A percentile compares a stretch with the other conserved stretches of the same genome.
Conservation (phyloP, 306 rosid genomes). For the Trichosanthes truncata region DNA sequence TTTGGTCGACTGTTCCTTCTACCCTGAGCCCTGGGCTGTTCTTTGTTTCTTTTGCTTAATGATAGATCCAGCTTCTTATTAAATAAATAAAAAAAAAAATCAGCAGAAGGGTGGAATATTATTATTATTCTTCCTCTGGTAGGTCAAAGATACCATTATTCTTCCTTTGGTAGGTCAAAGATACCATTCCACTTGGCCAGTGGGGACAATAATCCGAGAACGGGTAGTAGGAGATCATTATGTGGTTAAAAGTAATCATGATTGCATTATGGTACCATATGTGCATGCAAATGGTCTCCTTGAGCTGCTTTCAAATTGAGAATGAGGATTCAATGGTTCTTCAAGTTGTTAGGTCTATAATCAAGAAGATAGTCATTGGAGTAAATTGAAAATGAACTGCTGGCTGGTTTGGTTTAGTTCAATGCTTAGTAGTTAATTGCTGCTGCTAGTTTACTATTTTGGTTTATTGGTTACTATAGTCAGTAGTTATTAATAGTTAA, state of each 20-base stretch:
- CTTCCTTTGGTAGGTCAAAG: not conserved
- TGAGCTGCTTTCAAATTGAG: not conserved
- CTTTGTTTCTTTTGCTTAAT: not conserved
- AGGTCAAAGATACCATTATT: not conserved
- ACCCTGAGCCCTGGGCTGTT: not conserved
- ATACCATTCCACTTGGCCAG: not conserved
- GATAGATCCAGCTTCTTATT: not conserved
- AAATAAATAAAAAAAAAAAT: not conserved
- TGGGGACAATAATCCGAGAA: not conserved
- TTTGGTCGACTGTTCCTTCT: not conserved
- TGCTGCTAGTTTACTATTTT: not conserved
- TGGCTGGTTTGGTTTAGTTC: not conserved
- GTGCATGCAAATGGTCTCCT: not conserved
- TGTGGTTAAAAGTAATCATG: not conserved
- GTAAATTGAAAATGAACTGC: not conserved
- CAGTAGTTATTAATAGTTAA: not conserved
- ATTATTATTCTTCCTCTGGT: not conserved
- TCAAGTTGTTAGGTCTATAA: not conserved
- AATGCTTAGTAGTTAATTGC: not conserved
- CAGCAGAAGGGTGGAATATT: not conserved
- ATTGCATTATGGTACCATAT: not conserved
- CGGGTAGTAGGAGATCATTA: not conserved
- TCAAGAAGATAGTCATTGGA: not conserved
- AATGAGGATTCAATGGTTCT: not conserved
- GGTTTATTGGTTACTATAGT: not conserved